Conservation (phyloP, 2,329 filamentous ascomycete species). For the Basipetospora chlamydospora region DNA sequence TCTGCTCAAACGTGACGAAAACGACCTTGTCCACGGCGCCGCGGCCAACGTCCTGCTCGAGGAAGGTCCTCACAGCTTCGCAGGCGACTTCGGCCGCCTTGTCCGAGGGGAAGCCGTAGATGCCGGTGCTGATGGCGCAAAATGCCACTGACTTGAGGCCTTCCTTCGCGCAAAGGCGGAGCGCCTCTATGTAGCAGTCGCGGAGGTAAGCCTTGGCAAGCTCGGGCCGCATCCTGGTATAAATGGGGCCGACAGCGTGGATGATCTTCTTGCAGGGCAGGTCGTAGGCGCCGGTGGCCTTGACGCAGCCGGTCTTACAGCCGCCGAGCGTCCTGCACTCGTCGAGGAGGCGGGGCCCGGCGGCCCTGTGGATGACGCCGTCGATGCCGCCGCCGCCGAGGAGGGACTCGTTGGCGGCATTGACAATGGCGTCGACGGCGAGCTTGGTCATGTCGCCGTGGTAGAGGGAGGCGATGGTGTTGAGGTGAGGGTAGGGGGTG, state of each 20-base stretch:
- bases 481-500: conserved; percentile 38
- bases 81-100: conserved; percentile 62
- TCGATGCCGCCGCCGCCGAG: conserved; percentile 85
- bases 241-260: conserved; percentile 81
- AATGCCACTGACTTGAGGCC: conserved; percentile 65
- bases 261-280: conserved; percentile 70
- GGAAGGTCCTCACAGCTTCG: conserved; percentile 37
- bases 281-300: conserved; percentile 65
- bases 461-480: conserved; percentile 56
- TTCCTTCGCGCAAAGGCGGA: conserved; percentile 57
- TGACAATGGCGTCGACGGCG: conserved; percentile 70
- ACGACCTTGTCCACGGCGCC: conserved; percentile 54
- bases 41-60: conserved; percentile 31
- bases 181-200: conserved; percentile 53
- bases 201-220: conserved; percentile 33
- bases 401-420: conserved; percentile 71
- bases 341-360: conserved; percentile 49
- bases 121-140: conserved; percentile 69
- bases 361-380: conserved; percentile 72
- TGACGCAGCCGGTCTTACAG: conserved; percentile 64
- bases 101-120: conserved; percentile 72
- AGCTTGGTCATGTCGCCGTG: conserved; percentile 72
- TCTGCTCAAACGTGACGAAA: conserved; percentile 70
- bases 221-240: conserved; percentile 27
- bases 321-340: conserved; percentile 62